Conservation (phyloP, 169 alveolate genomes). For the Babesia bovis region DNA sequence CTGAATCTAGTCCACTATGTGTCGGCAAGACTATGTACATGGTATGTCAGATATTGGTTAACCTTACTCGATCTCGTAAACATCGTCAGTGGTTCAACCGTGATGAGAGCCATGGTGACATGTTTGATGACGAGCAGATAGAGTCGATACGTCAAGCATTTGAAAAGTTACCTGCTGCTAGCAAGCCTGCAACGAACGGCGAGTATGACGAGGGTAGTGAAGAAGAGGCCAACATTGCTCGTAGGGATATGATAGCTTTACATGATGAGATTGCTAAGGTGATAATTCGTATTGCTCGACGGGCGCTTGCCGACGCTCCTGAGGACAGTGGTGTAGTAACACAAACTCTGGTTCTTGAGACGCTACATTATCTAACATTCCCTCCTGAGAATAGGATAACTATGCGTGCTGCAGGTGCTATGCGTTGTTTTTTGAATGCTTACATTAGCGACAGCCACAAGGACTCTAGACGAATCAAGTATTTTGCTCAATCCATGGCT, state of each 20-base stretch:
- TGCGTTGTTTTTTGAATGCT: conserved; percentile 43
- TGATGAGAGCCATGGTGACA: neutral
- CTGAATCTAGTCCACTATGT: conserved; percentile 7
- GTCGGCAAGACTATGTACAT: conserved; percentile 16
- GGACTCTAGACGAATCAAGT: conserved; percentile 1
- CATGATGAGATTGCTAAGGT: conserved; percentile 22
- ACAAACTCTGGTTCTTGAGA: conserved; percentile 37
- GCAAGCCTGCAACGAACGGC: conserved; percentile 42
- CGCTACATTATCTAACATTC: conserved; percentile 47
- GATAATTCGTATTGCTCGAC: neutral
- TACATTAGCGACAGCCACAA: conserved; percentile 16
- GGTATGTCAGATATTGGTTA: conserved; percentile 37
- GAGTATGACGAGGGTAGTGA: conserved; percentile 53
- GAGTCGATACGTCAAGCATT: conserved; percentile 36
- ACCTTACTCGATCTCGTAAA: conserved; percentile 31
- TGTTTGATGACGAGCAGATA: conserved; percentile 42
- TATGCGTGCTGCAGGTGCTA: conserved; percentile 45
- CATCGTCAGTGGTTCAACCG: conserved; percentile 33
- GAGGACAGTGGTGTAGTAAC: neutral
- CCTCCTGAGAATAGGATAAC: conserved; percentile 15
- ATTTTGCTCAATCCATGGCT: conserved; percentile 50
- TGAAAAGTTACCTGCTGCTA: conserved; percentile 61
- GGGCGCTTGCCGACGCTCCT: neutral
- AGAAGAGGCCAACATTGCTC: conserved; percentile 12
- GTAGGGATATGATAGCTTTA: conserved; percentile 11